phyloP scores from a whole-genome alignment of 495 filamentous ascomycete genomes.

The Cairneyella variabilis region DNA sequence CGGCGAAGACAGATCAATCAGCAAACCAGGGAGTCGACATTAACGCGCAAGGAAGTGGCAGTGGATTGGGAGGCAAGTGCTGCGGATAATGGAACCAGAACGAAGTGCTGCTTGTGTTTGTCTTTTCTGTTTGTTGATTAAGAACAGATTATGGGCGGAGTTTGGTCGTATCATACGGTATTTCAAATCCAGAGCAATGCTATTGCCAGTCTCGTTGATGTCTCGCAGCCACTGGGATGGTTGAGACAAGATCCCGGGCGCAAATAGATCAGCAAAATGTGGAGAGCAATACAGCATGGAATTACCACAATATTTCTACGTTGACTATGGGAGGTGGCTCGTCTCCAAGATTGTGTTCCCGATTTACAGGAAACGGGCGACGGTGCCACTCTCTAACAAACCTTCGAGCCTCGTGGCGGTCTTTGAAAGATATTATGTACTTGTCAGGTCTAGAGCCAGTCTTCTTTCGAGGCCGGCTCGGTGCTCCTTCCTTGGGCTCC shows the following conservation, averaged over 20 bases:
- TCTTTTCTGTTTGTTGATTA: conserved; percentile 22
- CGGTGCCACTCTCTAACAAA: conserved; percentile 56
- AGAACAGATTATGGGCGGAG: conserved; percentile 28
- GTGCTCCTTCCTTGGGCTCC: not conserved
- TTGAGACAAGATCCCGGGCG: not conserved
- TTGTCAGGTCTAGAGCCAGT: conserved; percentile 21
- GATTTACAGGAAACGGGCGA: conserved; percentile 33
- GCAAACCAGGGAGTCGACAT: conserved; percentile 65
- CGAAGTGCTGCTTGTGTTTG: conserved; percentile 1
- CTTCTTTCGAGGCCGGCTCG: not conserved
- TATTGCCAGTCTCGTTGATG: conserved; percentile 4
- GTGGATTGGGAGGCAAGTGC: conserved; percentile 71
- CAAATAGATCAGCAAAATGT: not conserved
- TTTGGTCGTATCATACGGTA: conserved; percentile 28
- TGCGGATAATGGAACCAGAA: conserved; percentile 48
- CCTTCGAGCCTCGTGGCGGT: conserved; percentile 45
- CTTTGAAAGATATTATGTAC: conserved; percentile 47
- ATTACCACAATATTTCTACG: conserved; percentile 46
- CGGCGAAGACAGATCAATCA: conserved; percentile 71
- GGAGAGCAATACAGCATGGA: not conserved
- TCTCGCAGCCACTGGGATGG: not conserved
- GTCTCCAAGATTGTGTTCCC: conserved; percentile 20
- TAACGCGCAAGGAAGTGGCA: conserved; percentile 55
- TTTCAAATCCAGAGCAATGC: conserved; percentile 24
- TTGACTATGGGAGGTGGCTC: conserved; percentile 32